A percentile compares a stretch with the other conserved stretches of the same genome.
Evolutionary conservation across 2,329 filamentous ascomycete genomes (phyloP).

Genomic region (Cladosporium sp.): DNA sequence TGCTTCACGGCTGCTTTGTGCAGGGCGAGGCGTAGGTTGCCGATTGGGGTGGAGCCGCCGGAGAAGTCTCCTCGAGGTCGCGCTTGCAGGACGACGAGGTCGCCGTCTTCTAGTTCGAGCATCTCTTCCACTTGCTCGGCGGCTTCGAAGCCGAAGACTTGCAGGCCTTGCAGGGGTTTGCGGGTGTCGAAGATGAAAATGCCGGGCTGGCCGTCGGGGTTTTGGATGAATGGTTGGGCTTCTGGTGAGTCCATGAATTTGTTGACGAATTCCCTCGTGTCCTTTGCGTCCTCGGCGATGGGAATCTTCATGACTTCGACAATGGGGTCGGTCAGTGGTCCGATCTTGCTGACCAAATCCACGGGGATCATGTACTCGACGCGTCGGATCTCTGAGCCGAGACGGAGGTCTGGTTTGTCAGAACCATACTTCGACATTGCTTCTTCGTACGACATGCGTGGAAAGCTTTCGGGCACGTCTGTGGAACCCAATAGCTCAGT

Average conservation of each 20-base stretch:
- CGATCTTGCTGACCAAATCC: conserved; percentile 72
- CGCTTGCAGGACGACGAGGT: conserved; percentile 78
- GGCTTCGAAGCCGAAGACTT: conserved; percentile 71
- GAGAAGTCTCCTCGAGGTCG: conserved; percentile 60
- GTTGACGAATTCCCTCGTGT: conserved; percentile 59
- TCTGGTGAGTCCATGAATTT: conserved; percentile 67
- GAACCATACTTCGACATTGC: conserved; percentile 79
- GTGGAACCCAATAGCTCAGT: conserved; percentile 42
- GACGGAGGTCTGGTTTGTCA: conserved; percentile 88
- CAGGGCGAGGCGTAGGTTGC: conserved; percentile 66
- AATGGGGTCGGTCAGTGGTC: conserved; percentile 60
- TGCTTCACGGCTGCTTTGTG: conserved; percentile 65
- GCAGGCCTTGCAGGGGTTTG: conserved; percentile 71
- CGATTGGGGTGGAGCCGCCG: conserved; percentile 70
- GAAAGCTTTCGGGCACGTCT: conserved; percentile 47
- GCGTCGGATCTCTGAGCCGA: conserved; percentile 60
- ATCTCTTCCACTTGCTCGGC: conserved; percentile 54
- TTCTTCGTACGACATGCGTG: conserved; percentile 64
- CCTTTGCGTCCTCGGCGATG: conserved; percentile 49
- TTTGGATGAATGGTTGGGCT: conserved; percentile 57
- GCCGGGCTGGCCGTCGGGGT: conserved; percentile 73
- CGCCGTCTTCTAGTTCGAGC: conserved; percentile 61
- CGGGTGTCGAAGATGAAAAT: conserved; percentile 71
- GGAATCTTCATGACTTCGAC: conserved; percentile 72
- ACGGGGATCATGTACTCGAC: conserved; percentile 61